Base-by-base conservation (phyloP, 805 yeast genomes). In the Yarrowia sp. region DNA sequence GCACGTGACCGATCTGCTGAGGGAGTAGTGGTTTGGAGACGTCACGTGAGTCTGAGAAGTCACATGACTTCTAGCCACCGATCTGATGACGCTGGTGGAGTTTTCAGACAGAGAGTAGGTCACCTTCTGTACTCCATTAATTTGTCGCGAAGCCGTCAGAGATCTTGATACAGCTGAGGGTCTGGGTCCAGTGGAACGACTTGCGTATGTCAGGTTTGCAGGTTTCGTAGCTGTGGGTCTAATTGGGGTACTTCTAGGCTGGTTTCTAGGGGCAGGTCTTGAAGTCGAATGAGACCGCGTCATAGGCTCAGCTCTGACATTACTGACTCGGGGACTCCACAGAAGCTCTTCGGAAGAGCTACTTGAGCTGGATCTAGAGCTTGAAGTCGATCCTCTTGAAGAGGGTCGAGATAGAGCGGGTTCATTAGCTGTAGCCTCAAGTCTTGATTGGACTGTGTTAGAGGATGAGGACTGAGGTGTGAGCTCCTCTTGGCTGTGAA, bases 401-500 rank as follows among this genome's bases (percentile, higher is more conserved):
- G 30, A 24, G 3, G 30, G 30, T 24, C 30, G 30, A 24, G 30
- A 24, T 24, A 7, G 30, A 24, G 30, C 7, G 6, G 30, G 30
- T 24, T 24, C 30, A 24, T 24, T 24, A 2, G 30, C 30, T 24
- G 30, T 7, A 24, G 30, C 30, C 30, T 24, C 30, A 24, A 24
- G 30, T 24, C 30, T 24, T 24, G 40, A 17, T 10, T n/a, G 39
- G 12, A 52, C 56, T 52, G 56, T 7, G 42, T 52, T 52, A 52
- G 42, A 24, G 30, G 30, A 24, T 4, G 6, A 24, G 6, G 30
- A 24, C 6, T 5, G 30, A 24, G 30, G 30, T 24, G 2, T 24
- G 30, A 7, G 6, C 0, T 24, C 30, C 3, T 24, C 30, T 24
- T 24, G 30, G 6, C 30, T 24, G 30, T 24, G 30, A 24, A 24